Evolutionary conservation across 495 filamentous ascomycete genomes (phyloP).

Genomic region (Penicillium nucicola): DNA sequence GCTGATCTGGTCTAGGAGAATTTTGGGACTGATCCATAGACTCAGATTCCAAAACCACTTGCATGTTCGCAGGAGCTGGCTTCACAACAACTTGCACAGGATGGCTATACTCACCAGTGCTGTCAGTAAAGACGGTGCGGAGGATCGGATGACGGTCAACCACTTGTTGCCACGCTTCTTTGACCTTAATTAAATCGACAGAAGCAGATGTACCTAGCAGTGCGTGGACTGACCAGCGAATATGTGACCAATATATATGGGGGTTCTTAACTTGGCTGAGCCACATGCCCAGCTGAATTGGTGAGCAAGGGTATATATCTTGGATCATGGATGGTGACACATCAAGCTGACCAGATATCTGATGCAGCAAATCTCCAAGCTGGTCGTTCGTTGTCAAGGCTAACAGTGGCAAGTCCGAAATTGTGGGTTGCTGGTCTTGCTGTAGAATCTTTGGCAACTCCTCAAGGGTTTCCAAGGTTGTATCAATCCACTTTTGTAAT

Average conservation of each 20-base stretch:
- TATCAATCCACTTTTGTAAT: conserved; percentile 50
- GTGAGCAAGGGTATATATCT: conserved; percentile 52
- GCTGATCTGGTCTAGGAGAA: too few relatives aligned
- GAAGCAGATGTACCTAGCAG: background rate
- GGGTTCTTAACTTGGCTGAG: conserved; percentile 38
- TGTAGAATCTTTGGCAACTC: conserved; percentile 36
- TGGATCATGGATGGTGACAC: conserved; percentile 29
- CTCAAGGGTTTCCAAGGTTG: conserved; percentile 47
- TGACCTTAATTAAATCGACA: background rate
- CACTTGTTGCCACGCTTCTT: conserved; percentile 43
- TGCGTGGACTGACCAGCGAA: background rate
- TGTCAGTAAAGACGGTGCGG: conserved; percentile 46
- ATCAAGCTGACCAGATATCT: conserved; percentile 19
- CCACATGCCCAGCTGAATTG: conserved; percentile 48
- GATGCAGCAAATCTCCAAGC: background rate
- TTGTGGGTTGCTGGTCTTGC: conserved; percentile 9
- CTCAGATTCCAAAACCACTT: too few relatives aligned
- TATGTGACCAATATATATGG: conserved; percentile 21
- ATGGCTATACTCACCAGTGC: background rate
- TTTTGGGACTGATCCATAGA: too few relatives aligned
- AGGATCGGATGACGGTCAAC: conserved; percentile 44
- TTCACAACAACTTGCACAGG: background rate
- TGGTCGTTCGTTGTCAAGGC: conserved; percentile 24
- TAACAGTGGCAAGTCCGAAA: conserved; percentile 32
- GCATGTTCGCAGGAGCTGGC: background rate